These are phyloP conservation scores for Umbellularia californica DNA, from an alignment of 164 flowering plant genomes.

Conservation along the genomic window DNA sequence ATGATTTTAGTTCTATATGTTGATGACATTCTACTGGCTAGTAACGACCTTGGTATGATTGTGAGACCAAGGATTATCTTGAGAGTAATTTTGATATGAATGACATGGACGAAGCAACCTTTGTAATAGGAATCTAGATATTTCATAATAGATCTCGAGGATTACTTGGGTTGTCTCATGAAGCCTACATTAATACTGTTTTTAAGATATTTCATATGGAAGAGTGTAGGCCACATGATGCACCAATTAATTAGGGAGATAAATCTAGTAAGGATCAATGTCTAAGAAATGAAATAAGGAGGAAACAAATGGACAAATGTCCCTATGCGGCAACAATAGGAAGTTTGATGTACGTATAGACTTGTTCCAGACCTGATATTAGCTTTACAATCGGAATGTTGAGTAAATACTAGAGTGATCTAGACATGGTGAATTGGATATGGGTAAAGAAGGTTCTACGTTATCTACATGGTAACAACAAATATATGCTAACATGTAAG, in stretches of 20 bases:
- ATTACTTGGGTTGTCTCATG: no score
- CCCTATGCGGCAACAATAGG: conserved; percentile 2
- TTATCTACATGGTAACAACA: neutral
- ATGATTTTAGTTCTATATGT: no score
- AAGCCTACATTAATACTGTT: neutral
- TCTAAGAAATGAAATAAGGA: neutral
- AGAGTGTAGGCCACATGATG: neutral
- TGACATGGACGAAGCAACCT: no score
- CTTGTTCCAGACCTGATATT: neutral
- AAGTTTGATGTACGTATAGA: conserved; percentile 1
- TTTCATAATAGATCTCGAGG: neutral
- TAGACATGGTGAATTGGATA: neutral
- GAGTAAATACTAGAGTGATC: conserved; percentile 1
- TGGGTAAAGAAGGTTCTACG: neutral
- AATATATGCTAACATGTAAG: neutral
- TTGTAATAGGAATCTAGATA: neutral
- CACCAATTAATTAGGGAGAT: neutral
- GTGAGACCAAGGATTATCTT: no score
- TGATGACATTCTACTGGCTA: no score
- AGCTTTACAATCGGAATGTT: neutral
- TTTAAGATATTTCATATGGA: neutral
- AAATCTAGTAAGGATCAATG: neutral
- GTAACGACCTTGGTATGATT: no score
- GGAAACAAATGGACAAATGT: neutral
- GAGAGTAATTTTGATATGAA: no score